Evolutionary conservation across 2,329 filamentous ascomycete species (phyloP).

Genomic region (Colletotrichum eremochloae): DNA sequence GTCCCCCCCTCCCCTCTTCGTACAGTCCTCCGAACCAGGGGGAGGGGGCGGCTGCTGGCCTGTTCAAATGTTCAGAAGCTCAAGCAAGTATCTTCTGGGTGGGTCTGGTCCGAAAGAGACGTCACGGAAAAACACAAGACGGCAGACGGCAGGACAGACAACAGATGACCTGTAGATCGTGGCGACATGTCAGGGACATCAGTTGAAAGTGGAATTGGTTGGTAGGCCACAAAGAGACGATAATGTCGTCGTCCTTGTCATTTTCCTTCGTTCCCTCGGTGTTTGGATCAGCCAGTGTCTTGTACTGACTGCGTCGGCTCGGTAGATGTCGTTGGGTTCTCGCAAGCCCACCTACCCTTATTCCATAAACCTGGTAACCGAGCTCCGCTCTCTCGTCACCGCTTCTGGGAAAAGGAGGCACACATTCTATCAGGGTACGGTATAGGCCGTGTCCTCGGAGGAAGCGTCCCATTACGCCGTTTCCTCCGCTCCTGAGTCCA

Average conservation of each 20-base stretch:
- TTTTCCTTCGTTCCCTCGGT: not conserved
- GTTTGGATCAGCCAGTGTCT: not conserved
- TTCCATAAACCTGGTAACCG: conserved; percentile 31
- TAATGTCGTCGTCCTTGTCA: not conserved
- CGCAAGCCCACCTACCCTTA: not conserved
- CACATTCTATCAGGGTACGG: conserved; percentile 12
- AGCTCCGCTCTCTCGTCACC: conserved; percentile 23
- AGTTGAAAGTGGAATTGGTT: not conserved
- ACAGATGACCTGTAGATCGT: conserved; percentile 27
- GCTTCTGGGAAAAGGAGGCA: conserved; percentile 13
- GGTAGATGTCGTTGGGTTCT: conserved; percentile 21
- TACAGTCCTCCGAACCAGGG: not conserved
- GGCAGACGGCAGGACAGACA: conserved; percentile 19
- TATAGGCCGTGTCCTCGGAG: conserved; percentile 14
- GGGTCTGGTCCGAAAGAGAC: conserved; percentile 18
- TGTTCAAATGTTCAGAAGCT: conserved; percentile 16
- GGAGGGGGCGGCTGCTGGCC: conserved; percentile 2
- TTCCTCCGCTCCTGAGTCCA: conserved; percentile 27
- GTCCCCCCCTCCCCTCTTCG: not conserved
- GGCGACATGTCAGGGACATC: conserved; percentile 17
- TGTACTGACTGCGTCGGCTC: conserved; percentile 3
- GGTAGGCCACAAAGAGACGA: not conserved
- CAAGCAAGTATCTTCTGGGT: conserved; percentile 6
- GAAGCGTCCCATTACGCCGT: conserved; percentile 21
- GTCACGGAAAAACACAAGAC: conserved; percentile 22